Evolutionary conservation across 2,329 filamentous ascomycete species (phyloP).

Genomic region (Alternaria ethzedia): DNA sequence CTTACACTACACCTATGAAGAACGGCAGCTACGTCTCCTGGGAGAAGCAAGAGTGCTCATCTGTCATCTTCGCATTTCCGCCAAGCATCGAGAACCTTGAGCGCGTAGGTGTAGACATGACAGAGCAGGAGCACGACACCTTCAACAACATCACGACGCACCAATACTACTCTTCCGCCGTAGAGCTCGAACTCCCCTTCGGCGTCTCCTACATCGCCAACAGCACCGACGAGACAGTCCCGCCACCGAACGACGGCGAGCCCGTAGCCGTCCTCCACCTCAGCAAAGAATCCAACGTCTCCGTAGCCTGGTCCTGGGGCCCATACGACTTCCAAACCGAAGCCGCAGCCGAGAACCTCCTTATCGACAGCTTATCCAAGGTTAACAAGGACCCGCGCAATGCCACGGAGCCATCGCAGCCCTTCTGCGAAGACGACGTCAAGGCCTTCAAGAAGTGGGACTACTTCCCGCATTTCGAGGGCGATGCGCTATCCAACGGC

Average conservation of each 20-base stretch:
- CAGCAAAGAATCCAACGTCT: slow-evolving; percentile 35
- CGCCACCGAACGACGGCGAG: slow-evolving; percentile 43
- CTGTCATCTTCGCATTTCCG: slow-evolving; percentile 46
- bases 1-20: slow-evolving; percentile 37
- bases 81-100: slow-evolving; percentile 44
- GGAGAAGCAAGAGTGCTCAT: slow-evolving; percentile 44
- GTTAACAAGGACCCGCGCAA: slow-evolving; percentile 49
- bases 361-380: slow-evolving; percentile 39
- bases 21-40: slow-evolving; percentile 38
- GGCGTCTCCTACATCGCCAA: slow-evolving; percentile 45
- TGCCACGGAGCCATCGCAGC: slow-evolving; percentile 23
- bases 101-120: slow-evolving; percentile 41
- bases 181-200: slow-evolving; percentile 44
- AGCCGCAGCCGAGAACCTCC: slow-evolving; percentile 29
- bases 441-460: slow-evolving; percentile 48
- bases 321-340: slow-evolving; percentile 43
- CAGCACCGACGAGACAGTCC: slow-evolving; percentile 25
- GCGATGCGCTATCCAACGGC: slow-evolving; percentile 31
- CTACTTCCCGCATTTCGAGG: slow-evolving; percentile 48
- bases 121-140: slow-evolving; percentile 40
- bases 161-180: slow-evolving; percentile 47
- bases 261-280: slow-evolving; percentile 46
- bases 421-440: slow-evolving; percentile 32
- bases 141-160: slow-evolving; percentile 42
- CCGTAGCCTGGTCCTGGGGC: slow-evolving; percentile 48